phyloP scores from a whole-genome alignment of 192 early-diverging fungal genomes.

The Diversispora epigaea region DNA sequence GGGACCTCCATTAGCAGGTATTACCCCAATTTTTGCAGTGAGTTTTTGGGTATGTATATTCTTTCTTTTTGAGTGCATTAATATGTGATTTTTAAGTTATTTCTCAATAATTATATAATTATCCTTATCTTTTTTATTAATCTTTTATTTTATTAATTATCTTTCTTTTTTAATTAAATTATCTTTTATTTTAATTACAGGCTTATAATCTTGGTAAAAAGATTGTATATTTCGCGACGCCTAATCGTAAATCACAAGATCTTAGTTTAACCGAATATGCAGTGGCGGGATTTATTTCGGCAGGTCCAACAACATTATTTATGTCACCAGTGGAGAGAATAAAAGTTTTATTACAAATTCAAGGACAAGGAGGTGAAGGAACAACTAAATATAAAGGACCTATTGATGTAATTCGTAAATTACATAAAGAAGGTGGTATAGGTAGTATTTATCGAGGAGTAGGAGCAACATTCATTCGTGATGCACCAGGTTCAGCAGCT shows the following conservation, averaged over 20 bases:
- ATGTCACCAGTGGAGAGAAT: constrained; percentile 96
- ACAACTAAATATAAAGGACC: constrained; percentile 83
- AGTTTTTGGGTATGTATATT: constrained; percentile 77
- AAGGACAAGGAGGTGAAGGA: constrained; percentile 54
- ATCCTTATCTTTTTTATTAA: too few species aligned
- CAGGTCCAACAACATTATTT: constrained; percentile 89
- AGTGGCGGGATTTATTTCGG: constrained; percentile 93
- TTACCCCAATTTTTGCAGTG: constrained; percentile 95
- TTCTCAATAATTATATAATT: too few species aligned
- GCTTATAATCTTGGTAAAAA: constrained; percentile 78
- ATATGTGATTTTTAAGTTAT: background rate
- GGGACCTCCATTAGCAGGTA: constrained; percentile 87
- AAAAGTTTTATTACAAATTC: constrained; percentile 92
- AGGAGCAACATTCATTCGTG: constrained; percentile 89
- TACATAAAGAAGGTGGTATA: constrained; percentile 87
- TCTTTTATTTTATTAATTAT: background rate
- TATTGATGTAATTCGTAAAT: constrained; percentile 77
- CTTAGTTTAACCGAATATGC: constrained; percentile 77
- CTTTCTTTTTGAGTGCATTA: background rate
- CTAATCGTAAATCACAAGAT: constrained; percentile 52
- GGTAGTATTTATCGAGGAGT: constrained; percentile 89
- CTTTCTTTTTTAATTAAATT: too few species aligned
- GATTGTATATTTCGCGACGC: constrained; percentile 58
- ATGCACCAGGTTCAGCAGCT: constrained; percentile 90
- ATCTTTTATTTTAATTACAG: constrained; percentile 22